Conservation (phyloP, 495 filamentous ascomycete genomes). For the Lasiosphaeria ovina region DNA sequence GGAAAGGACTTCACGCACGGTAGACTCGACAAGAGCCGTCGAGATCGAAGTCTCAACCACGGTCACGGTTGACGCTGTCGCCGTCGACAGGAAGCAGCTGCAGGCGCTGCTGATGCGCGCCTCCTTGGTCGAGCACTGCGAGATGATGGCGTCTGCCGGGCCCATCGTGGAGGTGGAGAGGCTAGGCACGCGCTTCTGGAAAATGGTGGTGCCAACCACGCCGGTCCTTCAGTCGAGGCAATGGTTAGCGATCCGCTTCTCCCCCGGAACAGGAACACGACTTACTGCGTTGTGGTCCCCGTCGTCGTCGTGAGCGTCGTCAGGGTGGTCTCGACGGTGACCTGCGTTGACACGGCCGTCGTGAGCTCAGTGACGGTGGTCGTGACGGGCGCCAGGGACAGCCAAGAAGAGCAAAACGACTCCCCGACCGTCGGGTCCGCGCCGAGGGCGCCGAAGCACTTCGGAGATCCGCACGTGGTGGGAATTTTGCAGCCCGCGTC, state of each 20-base stretch:
- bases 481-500: conserved; percentile 6
- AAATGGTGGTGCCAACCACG: conserved; percentile 14
- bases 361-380: conserved; percentile 20
- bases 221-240: neutral
- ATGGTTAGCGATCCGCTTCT: neutral
- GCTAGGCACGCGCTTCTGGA: conserved; percentile 10
- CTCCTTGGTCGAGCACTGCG: conserved; percentile 13
- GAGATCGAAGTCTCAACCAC: conserved; percentile 10
- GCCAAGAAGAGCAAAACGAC: conserved; percentile 23
- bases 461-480: conserved; percentile 8
- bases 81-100: conserved; percentile 21
- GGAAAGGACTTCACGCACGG: neutral
- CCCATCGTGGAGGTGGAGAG: conserved; percentile 1
- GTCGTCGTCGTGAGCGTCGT: conserved; percentile 15
- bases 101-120: conserved; percentile 24
- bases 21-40: conserved; percentile 14
- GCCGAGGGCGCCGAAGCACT: conserved; percentile 15
- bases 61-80: conserved; percentile 20
- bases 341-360: conserved; percentile 13
- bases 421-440: conserved; percentile 14
- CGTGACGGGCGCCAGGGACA: conserved; percentile 19
- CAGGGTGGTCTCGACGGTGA: conserved; percentile 15
- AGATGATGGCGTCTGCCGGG: conserved; percentile 13
- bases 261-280: neutral
- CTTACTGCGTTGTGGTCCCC: conserved; percentile 17